Conservation (phyloP, 2,329 filamentous ascomycete genomes). For the Cylindrodendrum hubeiense region DNA sequence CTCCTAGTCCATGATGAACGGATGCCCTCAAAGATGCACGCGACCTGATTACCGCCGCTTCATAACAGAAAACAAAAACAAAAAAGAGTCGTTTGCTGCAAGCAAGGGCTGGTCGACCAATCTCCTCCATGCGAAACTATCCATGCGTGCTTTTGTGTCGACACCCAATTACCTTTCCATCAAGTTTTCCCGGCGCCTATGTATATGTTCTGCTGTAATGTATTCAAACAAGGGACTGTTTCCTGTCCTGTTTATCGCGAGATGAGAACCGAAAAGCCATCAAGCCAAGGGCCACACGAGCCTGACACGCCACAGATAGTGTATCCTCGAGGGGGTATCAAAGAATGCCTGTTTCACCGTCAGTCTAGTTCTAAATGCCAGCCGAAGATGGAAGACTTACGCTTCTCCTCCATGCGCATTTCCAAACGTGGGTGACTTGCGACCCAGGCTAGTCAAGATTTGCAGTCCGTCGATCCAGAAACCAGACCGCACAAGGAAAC, state of each 20-base stretch:
- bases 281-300: conserved; percentile 83
- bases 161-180: conserved; percentile 31
- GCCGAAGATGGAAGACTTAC: conserved; percentile 67
- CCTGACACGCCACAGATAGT: conserved; percentile 90
- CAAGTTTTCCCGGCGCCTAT: conserved; percentile 8
- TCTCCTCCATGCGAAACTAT: neutral
- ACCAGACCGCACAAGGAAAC: conserved; percentile 85
- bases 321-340: conserved; percentile 92
- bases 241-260: conserved; percentile 46
- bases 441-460: conserved; percentile 88
- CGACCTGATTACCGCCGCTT: conserved; percentile 18
- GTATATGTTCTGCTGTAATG: conserved; percentile 23
- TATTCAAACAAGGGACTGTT: conserved; percentile 27
- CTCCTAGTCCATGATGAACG: conserved; percentile 4
- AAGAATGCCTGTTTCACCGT: conserved; percentile 73
- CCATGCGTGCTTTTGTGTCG: conserved; percentile 14
- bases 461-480: conserved; percentile 90
- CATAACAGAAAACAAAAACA: conserved; percentile 24
- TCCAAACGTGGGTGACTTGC: conserved; percentile 87
- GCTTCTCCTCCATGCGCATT: conserved; percentile 83
- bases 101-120: conserved; percentile 2
- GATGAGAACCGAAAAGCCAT: conserved; percentile 85
- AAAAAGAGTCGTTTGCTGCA: conserved; percentile 18
- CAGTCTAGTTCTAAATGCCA: conserved; percentile 18
- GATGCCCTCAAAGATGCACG: conserved; percentile 25